Conservation (phyloP, 1,284 basidiomycete species). For the Boletus smithii region DNA sequence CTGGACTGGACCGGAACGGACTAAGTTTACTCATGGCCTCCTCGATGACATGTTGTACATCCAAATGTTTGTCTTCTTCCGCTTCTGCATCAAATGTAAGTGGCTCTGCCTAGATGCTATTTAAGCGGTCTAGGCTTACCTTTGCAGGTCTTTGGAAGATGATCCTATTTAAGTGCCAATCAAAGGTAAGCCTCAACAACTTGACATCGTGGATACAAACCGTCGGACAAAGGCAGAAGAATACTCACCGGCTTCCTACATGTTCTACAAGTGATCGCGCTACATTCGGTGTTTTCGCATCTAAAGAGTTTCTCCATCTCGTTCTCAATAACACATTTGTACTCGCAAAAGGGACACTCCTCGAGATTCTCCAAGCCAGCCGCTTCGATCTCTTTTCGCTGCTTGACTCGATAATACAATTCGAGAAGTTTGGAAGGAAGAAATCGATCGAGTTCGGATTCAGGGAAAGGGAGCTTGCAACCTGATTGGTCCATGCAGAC, state of each 20-base stretch:
- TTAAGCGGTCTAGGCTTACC: constrained; percentile 39
- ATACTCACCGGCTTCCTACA: constrained; percentile 69
- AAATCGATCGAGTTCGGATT: constrained; percentile 62
- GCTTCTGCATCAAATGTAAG: constrained; percentile 45
- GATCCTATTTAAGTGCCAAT: constrained; percentile 50
- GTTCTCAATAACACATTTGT: constrained; percentile 77
- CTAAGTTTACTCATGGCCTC: constrained; percentile 80
- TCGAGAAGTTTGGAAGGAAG: constrained; percentile 59
- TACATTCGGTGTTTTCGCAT: constrained; percentile 73
- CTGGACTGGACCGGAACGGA: background rate
- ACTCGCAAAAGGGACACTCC: constrained; percentile 86
- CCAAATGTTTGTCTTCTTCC: constrained; percentile 67
- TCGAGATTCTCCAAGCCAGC: constrained; percentile 74
- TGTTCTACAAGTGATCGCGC: constrained; percentile 67
- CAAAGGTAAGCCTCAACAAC: background rate
- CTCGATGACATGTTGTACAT: constrained; percentile 74
- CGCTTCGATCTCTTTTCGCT: constrained; percentile 71
- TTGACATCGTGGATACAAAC: no score
- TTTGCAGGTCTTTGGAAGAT: constrained; percentile 84
- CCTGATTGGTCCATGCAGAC: constrained; percentile 79
- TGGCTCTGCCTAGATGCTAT: background rate
- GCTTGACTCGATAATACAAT: constrained; percentile 74
- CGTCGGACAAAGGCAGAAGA: background rate
- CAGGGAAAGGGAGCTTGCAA: constrained; percentile 67
- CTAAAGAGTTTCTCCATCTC: constrained; percentile 73